Evolutionary conservation across 1,284 basidiomycete species (phyloP).

Genomic region (Schizophyllum amplum): DNA sequence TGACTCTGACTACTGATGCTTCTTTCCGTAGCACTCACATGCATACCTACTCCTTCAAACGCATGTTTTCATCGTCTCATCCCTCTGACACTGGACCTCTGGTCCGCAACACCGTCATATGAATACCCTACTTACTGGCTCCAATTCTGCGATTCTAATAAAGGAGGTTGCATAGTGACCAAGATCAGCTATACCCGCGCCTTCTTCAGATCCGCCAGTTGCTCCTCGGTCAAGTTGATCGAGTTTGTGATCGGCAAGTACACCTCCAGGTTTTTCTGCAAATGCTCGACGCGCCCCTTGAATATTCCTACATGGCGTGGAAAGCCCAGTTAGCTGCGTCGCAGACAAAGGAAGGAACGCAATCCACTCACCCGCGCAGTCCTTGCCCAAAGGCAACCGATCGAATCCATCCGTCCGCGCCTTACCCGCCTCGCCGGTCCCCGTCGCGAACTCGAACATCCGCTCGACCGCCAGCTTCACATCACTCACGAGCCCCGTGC

Average conservation of each 20-base stretch:
- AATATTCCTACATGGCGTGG: not conserved
- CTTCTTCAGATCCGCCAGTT: not conserved
- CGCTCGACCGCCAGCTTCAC: constrained; percentile 14
- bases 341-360: not conserved
- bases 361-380: not conserved
- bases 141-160: too few species aligned
- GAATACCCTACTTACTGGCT: too few species aligned
- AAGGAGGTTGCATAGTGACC: too few species aligned
- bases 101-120: too few species aligned
- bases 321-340: too few species aligned
- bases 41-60: too few species aligned
- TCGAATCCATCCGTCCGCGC: not conserved
- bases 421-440: constrained; percentile 9
- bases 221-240: not conserved
- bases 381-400: not conserved
- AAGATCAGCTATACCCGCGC: not conserved
- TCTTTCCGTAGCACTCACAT: too few species aligned
- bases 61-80: too few species aligned
- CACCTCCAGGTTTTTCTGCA: not conserved
- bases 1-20: too few species aligned
- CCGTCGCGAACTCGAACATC: constrained; percentile 19
- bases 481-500: constrained; percentile 15
- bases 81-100: too few species aligned
- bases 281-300: not conserved
- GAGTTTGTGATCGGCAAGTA: not conserved